Conservation (phyloP, 169 alveolate species). For the Sarcocystis neurona region DNA sequence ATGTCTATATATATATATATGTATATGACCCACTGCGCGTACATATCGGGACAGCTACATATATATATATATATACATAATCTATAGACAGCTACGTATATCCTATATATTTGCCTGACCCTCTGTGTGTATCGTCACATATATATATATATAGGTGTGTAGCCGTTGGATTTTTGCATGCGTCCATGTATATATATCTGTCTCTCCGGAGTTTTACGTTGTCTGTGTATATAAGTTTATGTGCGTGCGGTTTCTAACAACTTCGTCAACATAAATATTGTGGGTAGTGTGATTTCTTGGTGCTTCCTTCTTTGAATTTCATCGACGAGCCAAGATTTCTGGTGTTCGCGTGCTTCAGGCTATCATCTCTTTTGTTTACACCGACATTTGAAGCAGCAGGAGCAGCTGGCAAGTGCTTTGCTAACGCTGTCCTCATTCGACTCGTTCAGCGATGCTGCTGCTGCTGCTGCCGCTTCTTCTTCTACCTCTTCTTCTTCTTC, state of each 20-base stretch:
- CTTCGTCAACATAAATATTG: too few relatives aligned
- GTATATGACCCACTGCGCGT: not conserved
- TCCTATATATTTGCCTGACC: too few relatives aligned
- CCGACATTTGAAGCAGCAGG: constrained; percentile 14
- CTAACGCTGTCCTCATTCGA: too few relatives aligned
- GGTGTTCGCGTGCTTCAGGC: too few relatives aligned
- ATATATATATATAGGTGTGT: not conserved
- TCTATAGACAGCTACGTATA: not conserved
- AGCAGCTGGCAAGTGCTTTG: constrained; percentile 29
- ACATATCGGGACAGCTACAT: too few relatives aligned
- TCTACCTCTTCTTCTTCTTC: not conserved
- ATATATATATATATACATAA: too few relatives aligned
- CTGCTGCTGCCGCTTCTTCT: not conserved
- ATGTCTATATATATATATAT: too few relatives aligned
- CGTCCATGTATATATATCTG: not conserved
- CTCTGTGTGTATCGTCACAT: not conserved
- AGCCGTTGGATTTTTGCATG: not conserved
- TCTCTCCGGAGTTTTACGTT: not conserved
- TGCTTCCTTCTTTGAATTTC: too few relatives aligned
- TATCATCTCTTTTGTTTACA: constrained; percentile 8
- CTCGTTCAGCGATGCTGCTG: constrained; percentile 12
- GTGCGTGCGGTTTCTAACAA: too few relatives aligned
- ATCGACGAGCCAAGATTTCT: not conserved
- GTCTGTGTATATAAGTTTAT: not conserved
- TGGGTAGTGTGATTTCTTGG: too few relatives aligned